Percentiles rank a stretch among this genome's conserved stretches.
These are phyloP conservation scores for Colletotrichum sp. DNA, from an alignment of 2,329 filamentous ascomycete genomes.

Conservation along the genomic window DNA sequence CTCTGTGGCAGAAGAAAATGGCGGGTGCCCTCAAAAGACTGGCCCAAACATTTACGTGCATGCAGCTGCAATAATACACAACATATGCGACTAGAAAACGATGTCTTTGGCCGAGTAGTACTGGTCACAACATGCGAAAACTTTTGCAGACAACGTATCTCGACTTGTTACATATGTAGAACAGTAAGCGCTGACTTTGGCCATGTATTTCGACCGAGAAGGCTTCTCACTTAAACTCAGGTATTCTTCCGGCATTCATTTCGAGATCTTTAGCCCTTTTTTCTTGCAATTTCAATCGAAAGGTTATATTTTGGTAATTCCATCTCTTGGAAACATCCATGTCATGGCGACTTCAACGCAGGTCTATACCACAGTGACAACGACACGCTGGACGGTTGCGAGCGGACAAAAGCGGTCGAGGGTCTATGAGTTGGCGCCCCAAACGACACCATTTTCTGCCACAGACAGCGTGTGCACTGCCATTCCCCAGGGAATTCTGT, in stretches of 20 bases:
- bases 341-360: background rate
- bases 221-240: no score
- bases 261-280: no score
- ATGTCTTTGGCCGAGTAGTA: background rate
- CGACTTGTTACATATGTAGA: background rate
- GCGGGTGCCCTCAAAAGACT: background rate
- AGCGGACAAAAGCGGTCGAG: background rate
- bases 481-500: background rate
- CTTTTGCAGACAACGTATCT: background rate
- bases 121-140: background rate
- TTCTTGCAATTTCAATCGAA: no score
- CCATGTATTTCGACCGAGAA: background rate
- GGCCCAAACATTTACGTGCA: no score
- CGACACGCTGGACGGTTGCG: background rate
- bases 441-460: background rate
- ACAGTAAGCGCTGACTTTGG: background rate
- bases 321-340: no score
- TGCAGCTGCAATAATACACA: background rate
- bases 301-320: no score
- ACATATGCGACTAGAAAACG: background rate
- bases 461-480: background rate
- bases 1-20: background rate
- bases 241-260: no score
- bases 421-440: background rate
- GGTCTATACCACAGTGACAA: background rate